Conservation (phyloP, 495 filamentous ascomycete genomes). For the Penicillium fimorum region DNA sequence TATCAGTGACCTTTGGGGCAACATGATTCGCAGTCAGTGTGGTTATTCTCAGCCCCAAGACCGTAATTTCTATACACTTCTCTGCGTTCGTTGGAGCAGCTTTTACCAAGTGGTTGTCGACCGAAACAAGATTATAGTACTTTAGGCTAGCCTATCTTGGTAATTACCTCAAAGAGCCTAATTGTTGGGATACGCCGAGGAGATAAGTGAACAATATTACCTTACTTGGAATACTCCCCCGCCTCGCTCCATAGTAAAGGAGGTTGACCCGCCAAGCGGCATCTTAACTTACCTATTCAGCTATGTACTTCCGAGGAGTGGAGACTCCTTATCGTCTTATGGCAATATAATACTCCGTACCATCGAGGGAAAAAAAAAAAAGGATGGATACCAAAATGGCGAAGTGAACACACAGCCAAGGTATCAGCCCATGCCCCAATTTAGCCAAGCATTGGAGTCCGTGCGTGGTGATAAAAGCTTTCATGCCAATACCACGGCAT, state of each 20-base stretch:
- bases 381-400: background rate
- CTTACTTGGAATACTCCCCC: background rate
- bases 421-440: background rate
- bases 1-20: too few relatives aligned
- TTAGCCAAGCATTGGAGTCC: background rate
- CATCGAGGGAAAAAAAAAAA: background rate
- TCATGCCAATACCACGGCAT: constrained; percentile 16
- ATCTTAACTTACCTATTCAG: background rate
- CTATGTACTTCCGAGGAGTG: background rate
- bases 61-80: too few relatives aligned
- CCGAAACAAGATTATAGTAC: too few relatives aligned
- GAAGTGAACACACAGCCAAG: background rate
- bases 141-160: too few relatives aligned
- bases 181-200: too few relatives aligned
- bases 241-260: background rate
- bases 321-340: background rate
- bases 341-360: background rate
- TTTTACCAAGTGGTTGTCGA: too few relatives aligned
- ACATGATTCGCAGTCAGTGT: too few relatives aligned
- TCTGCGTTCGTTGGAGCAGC: too few relatives aligned
- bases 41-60: too few relatives aligned
- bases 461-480: constrained; percentile 20
- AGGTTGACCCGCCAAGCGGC: background rate
- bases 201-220: background rate
- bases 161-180: too few relatives aligned